These are phyloP conservation scores for Porcisia hertigi DNA, from an alignment of 208 protist genomes.

Conservation along the genomic window DNA sequence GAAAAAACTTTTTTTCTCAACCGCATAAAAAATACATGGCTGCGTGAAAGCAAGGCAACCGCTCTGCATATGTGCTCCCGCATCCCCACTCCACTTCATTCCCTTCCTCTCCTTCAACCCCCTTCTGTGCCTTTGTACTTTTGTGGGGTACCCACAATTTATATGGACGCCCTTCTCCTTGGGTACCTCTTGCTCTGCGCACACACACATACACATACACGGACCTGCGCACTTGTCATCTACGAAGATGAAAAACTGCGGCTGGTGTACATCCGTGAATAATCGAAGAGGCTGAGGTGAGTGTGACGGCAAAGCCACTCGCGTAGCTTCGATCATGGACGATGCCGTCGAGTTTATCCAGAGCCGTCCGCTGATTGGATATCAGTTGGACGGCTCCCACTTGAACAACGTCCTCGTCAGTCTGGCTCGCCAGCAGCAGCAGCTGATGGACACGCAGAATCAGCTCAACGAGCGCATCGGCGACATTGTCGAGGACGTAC, in stretches of 20 bases:
- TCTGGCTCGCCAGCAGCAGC: constrained; percentile 64
- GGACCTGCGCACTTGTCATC: neutral
- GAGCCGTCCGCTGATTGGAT: constrained; percentile 76
- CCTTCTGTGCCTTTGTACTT: neutral
- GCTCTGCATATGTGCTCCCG: too few relatives aligned
- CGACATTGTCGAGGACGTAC: constrained; percentile 46
- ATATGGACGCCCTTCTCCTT: neutral
- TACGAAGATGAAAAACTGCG: neutral
- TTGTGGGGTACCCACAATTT: neutral
- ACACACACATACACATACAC: neutral
- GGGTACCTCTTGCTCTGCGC: neutral
- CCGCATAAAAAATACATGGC: too few relatives aligned
- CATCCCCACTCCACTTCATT: too few relatives aligned
- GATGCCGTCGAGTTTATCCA: constrained; percentile 75
- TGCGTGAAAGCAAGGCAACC: too few relatives aligned
- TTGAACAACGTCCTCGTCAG: constrained; percentile 70
- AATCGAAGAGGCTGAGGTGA: neutral
- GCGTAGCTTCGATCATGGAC: constrained; percentile 33
- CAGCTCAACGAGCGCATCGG: constrained; percentile 41
- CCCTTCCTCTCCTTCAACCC: too few relatives aligned
- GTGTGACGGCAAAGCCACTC: neutral
- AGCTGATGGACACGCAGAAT: constrained; percentile 45
- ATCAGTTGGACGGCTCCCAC: constrained; percentile 84
- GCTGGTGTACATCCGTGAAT: neutral
- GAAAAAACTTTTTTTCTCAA: too few relatives aligned